phyloP scores from a whole-genome alignment of 2,329 filamentous ascomycete genomes.

The Fusarium anthophilum region DNA sequence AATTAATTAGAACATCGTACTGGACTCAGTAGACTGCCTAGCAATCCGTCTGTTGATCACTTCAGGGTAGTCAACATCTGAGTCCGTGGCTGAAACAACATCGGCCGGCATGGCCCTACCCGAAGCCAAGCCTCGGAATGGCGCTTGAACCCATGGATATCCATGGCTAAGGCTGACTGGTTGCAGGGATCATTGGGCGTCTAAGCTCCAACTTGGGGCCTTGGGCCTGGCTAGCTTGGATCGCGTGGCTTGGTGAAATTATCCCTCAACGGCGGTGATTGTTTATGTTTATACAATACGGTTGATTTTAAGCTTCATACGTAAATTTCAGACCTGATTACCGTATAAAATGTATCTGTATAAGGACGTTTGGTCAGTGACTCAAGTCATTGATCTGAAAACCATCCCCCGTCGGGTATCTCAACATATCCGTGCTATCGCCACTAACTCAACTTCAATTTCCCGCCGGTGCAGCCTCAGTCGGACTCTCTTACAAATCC shows the following conservation, averaged over 20 bases:
- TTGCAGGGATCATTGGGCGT: not conserved
- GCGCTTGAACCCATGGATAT: not conserved
- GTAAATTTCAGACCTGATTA: no score
- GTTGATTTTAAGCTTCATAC: not conserved
- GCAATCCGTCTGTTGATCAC: not conserved
- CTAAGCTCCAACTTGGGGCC: not conserved
- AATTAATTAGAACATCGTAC: no score
- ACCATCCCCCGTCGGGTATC: no score
- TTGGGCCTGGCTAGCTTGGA: not conserved
- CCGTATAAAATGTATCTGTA: no score
- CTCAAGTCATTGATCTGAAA: not conserved
- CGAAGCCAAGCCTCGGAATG: slow-evolving; percentile 9
- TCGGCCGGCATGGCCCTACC: slow-evolving; percentile 10
- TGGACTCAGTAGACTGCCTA: not conserved
- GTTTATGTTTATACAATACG: not conserved
- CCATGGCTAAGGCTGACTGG: not conserved
- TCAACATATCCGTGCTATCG: not conserved
- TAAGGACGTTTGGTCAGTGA: not conserved
- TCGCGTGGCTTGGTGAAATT: not conserved
- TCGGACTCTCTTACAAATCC: not conserved
- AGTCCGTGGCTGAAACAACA: not conserved
- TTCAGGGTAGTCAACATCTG: not conserved
- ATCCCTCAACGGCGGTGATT: not conserved
- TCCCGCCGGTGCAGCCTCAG: not conserved
- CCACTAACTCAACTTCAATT: slow-evolving; percentile 7